Base-by-base conservation (phyloP, 208 protist genomes). In the Wallacemonas sp. region DNA sequence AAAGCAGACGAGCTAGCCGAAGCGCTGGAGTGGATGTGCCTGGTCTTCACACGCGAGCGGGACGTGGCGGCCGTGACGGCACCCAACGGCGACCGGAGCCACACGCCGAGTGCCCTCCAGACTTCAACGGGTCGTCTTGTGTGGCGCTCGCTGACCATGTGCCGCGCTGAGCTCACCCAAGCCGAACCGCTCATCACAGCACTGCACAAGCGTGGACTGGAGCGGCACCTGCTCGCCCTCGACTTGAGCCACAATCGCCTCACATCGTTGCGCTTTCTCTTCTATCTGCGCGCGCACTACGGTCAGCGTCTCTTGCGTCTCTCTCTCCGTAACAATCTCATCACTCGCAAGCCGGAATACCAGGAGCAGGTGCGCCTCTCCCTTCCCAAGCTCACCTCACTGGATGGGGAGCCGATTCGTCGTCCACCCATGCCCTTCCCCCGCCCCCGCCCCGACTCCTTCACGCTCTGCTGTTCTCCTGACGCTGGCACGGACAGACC, bases 261-360 rank as follows among this genome's bases (percentile, higher is more conserved):
- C 46, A 75, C 70, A 55, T 91, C 82, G 62, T 67, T 95, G 66
- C 86, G 90, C 15, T 93, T 93, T 64, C 64, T 95, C 21, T 91
- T 93, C 42, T 41, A 70, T 0, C 78, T 95, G 34, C 81, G 86
- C 11, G 70, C 79, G 22, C 68, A 95, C 70, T 92, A 85, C 60
- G 66, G 72, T 2, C 68, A 81, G n/a, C 83, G 83, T 0, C 66
- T 95, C 58, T 70, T 95, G 54, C 85, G 86, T 9, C 79, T 95
- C 6, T 91, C 82, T 11, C 70, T 95, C 17, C 53, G 44, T 14
- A 72, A 77, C 61, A 95, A 95, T 62, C 80, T 77, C 44, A 95
- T 95, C 62, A 95, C 90, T 3, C 78, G 75, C 26, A 95, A 95
- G 70, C 90, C 90, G 2, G 86, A 93, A 61, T 95, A 95, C 63